Evolutionary conservation across 495 filamentous ascomycete species (phyloP), one percentile per base, ranked within the genome.

Genomic region (Daldinia loculata): DNA sequence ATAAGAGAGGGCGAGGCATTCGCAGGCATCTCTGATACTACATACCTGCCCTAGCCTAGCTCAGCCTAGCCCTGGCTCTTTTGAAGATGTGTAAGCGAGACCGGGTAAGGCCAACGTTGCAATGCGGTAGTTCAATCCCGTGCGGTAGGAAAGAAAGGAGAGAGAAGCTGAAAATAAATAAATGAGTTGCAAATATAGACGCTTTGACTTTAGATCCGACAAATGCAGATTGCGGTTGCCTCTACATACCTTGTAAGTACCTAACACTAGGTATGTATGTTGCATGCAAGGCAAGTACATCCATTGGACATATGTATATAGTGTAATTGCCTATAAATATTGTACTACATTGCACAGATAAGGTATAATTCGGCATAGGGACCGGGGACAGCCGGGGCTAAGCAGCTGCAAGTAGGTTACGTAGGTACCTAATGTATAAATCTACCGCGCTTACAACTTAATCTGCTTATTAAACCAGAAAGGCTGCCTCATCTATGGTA

Each of bases 21-120:
- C 43, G 22, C 32, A 63, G 58, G 58, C 51, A 65, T 69, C 56
- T 65, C 65, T 50, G 41, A 72, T 72, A 63, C 70, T 56, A 73
- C 70, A 29, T 29, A 29, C 70, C 12, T 27, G 19, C 50, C 67
- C 59, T 60, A 67, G 22, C 69, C 69, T 57, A 67, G 69, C 62
- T 64, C 62, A 71, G 68, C 41, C 45, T 66, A 66, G 58, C 24
- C 39, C 34, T 29, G 27, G 56, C 61, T 65, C 15, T 51, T 51
- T 66, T 64, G 59, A 1, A 62, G 63, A 39, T 52, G 63, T 27
- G 57, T 71, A 61, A 56, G 58, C 56, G 57, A 63, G 52, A 19
- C 24, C 36, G 61, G 56, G 66, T 52, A 32, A 36, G 43, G 38
- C 61, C 43, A 70, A 62, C 50, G 50, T 66, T 39, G 22, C 32